These are phyloP conservation scores for Coemansia sp. DNA, from an alignment of 192 early-diverging fungal genomes.

Conservation along the genomic window DNA sequence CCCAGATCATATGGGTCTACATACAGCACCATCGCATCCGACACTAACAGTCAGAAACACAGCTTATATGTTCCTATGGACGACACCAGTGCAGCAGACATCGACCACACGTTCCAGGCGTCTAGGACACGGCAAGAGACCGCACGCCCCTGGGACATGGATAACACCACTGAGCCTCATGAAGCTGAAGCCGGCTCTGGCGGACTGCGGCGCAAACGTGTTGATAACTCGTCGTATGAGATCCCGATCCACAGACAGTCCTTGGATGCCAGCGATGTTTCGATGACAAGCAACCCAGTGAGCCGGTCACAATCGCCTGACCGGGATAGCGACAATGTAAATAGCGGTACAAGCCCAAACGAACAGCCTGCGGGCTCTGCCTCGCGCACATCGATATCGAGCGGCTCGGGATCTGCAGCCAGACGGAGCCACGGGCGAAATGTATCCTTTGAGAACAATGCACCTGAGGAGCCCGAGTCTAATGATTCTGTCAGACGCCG, in stretches of 20 bases:
- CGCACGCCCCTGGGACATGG: neutral
- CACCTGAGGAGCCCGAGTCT: neutral
- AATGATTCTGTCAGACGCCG: slow-evolving; percentile 14
- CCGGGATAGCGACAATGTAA: neutral
- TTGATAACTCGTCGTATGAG: slow-evolving; percentile 10
- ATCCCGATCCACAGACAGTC: slow-evolving; percentile 12
- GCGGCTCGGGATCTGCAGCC: slow-evolving; percentile 2
- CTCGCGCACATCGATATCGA: neutral
- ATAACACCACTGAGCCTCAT: neutral
- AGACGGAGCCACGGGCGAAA: neutral
- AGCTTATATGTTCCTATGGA: slow-evolving; percentile 28
- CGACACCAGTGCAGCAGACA: slow-evolving; percentile 18
- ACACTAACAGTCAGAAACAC: slow-evolving; percentile 12
- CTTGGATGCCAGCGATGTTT: slow-evolving; percentile 51
- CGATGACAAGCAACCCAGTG: slow-evolving; percentile 42
- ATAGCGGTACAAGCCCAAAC: neutral
- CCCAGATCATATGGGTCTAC: slow-evolving; percentile 16
- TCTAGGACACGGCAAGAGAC: slow-evolving; percentile 9
- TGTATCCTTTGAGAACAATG: neutral
- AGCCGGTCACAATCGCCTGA: slow-evolving; percentile 43
- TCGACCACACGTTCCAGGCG: slow-evolving; percentile 35
- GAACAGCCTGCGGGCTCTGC: neutral
- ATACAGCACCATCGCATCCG: slow-evolving; percentile 20
- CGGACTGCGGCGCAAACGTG: neutral
- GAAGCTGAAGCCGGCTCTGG: neutral